phyloP scores from a whole-genome alignment of 495 filamentous ascomycete species.

The Penicillium silybi region DNA sequence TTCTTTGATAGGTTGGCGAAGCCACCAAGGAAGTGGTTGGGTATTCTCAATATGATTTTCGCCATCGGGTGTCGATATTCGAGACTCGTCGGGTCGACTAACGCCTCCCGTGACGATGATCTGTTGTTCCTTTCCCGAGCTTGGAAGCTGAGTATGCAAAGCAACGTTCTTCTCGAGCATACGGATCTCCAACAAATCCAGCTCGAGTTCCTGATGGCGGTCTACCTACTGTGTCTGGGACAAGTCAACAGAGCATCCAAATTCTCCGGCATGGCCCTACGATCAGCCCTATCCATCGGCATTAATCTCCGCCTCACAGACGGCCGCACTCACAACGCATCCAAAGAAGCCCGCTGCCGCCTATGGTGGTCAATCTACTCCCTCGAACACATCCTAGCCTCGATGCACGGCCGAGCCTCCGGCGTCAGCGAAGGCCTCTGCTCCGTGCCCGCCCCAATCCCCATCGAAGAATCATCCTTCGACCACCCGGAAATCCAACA shows the following conservation, averaged over 20 bases:
- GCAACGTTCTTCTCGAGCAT: conserved; percentile 49
- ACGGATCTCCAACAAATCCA: conserved; percentile 59
- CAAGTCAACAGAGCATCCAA: conserved; percentile 64
- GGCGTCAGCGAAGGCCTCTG: conserved; percentile 51
- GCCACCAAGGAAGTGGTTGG: conserved; percentile 48
- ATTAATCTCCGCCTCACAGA: conserved; percentile 58
- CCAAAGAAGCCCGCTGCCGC: conserved; percentile 56
- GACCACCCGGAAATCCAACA: conserved; percentile 12
- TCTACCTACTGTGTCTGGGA: conserved; percentile 57
- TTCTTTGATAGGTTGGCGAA: conserved; percentile 23
- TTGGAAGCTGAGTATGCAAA: conserved; percentile 48
- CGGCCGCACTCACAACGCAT: conserved; percentile 37
- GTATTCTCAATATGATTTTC: conserved; percentile 61
- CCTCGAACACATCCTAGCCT: conserved; percentile 53
- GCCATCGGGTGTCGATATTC: conserved; percentile 53
- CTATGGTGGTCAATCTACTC: conserved; percentile 63
- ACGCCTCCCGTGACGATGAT: conserved; percentile 42
- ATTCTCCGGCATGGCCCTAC: conserved; percentile 55
- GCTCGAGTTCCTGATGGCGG: conserved; percentile 46
- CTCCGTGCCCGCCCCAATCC: conserved; percentile 50
- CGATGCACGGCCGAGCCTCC: conserved; percentile 59
- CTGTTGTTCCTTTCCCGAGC: conserved; percentile 56
- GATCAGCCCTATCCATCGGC: conserved; percentile 54
- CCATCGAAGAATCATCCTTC: conserved; percentile 49
- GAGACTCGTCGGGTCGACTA: conserved; percentile 40